A percentile compares a stretch with the other conserved stretches of the same genome.
These are phyloP conservation scores for Tolypocladium inflatum DNA, from an alignment of 2,329 filamentous ascomycete genomes.

Conservation along the genomic window DNA sequence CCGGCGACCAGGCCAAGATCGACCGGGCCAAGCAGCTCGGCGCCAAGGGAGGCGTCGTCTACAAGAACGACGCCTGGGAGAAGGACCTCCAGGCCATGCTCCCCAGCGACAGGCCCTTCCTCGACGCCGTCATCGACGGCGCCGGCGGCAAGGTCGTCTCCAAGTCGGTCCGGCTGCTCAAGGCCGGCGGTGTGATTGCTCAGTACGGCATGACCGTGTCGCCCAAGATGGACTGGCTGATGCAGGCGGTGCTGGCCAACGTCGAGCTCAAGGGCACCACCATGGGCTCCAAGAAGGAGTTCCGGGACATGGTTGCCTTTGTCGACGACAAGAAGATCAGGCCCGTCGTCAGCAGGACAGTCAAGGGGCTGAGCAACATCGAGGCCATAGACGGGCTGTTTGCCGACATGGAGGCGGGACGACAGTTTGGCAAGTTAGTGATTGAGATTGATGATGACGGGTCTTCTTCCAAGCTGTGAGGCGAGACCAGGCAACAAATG, in stretches of 20 bases:
- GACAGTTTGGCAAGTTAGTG: constrained; percentile 89
- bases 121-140: constrained; percentile 85
- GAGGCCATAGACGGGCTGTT: constrained; percentile 76
- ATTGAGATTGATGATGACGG: constrained; percentile 50
- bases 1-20: constrained; percentile 66
- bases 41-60: constrained; percentile 72
- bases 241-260: constrained; percentile 78
- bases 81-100: constrained; percentile 58
- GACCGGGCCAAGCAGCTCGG: constrained; percentile 61
- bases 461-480: constrained; percentile 29
- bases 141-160: constrained; percentile 79
- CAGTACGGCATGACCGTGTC: constrained; percentile 85
- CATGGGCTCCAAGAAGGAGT: constrained; percentile 87
- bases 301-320: constrained; percentile 82
- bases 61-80: constrained; percentile 74
- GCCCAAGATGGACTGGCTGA: constrained; percentile 79
- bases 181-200: constrained; percentile 73
- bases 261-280: constrained; percentile 79
- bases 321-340: constrained; percentile 62
- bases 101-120: constrained; percentile 52
- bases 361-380: constrained; percentile 65
- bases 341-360: constrained; percentile 67
- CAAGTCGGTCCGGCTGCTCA: constrained; percentile 59
- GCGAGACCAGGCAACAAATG: background rate
- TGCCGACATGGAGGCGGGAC: constrained; percentile 75